Conservation (phyloP, 805 yeast species). For the Metschnikowia baotianmanensis region DNA sequence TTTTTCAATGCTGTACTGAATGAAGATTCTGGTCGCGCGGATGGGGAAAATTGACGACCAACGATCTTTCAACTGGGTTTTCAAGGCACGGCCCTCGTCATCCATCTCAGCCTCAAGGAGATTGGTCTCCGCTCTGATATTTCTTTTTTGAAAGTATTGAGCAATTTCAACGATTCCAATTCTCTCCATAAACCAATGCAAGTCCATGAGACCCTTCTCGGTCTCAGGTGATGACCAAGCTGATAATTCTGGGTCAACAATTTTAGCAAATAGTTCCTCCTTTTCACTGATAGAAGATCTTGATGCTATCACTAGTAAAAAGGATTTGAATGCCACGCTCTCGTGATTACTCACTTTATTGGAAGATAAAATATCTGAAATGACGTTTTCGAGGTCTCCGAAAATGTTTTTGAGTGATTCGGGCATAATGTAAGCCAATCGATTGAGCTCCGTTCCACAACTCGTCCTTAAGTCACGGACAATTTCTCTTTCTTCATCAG, state of each 20-base stretch:
- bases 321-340: slow-evolving; percentile 89
- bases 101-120: slow-evolving; percentile 82
- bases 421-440: slow-evolving; percentile 94
- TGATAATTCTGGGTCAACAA: slow-evolving; percentile 88
- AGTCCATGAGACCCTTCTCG: slow-evolving; percentile 80
- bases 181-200: slow-evolving; percentile 98
- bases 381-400: slow-evolving; percentile 77
- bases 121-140: slow-evolving; percentile 74
- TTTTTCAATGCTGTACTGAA: slow-evolving; percentile 94
- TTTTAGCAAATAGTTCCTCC: slow-evolving; percentile 72
- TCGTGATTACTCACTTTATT: slow-evolving; percentile 84
- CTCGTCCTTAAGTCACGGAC: slow-evolving; percentile 85
- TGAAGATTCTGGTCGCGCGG: slow-evolving; percentile 89
- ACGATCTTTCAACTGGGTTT: slow-evolving; percentile 76
- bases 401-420: slow-evolving; percentile 80
- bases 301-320: slow-evolving; percentile 86
- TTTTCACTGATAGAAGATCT: slow-evolving; percentile 73
- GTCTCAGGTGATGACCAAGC: slow-evolving; percentile 95
- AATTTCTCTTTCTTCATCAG: slow-evolving; percentile 75
- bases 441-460: slow-evolving; percentile 91
- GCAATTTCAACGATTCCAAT: slow-evolving; percentile 94
- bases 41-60: slow-evolving; percentile 96
- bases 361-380: slow-evolving; percentile 64
- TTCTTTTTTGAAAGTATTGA: slow-evolving; percentile 78
- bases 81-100: slow-evolving; percentile 76